Evolutionary conservation across 257 asterid species (phyloP).

Genomic region (Vinca minor): DNA sequence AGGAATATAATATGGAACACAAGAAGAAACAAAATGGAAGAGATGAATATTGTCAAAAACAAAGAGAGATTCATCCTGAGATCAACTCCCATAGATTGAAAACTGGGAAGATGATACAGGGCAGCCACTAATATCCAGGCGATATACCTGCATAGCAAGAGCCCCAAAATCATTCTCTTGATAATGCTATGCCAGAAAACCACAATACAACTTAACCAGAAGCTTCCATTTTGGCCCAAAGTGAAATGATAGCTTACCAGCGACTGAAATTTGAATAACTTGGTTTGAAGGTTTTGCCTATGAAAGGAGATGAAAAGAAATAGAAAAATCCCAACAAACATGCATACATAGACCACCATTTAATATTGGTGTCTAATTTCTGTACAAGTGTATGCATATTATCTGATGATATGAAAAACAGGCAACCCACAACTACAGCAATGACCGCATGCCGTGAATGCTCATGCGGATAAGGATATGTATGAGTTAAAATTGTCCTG

Average conservation of each 20-base stretch:
- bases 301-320: slow-evolving; percentile 93
- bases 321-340: slow-evolving; percentile 98
- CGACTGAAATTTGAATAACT: slow-evolving; percentile 96
- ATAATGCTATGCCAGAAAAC: not conserved
- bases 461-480: slow-evolving; percentile 96
- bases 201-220: slow-evolving; percentile 1
- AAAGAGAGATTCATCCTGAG: slow-evolving; percentile 91
- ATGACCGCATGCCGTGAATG: slow-evolving; percentile 93
- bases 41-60: slow-evolving; percentile 72
- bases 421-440: slow-evolving; percentile 89
- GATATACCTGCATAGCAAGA: slow-evolving; percentile 60
- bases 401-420: slow-evolving; percentile 94
- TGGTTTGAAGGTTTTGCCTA: slow-evolving; percentile 93
- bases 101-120: slow-evolving; percentile 95
- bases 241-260: slow-evolving; percentile 42
- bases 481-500: slow-evolving; percentile 82
- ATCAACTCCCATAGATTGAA: slow-evolving; percentile 98
- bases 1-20: slow-evolving; percentile 80
- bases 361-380: slow-evolving; percentile 92
- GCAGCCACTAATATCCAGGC: slow-evolving; percentile 94
- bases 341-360: slow-evolving; percentile 99
- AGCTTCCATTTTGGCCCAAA: slow-evolving; percentile 2
- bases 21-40: slow-evolving; percentile 86
- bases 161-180: slow-evolving; percentile 6
- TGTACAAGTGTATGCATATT: slow-evolving; percentile 92